Base-by-base conservation (phyloP, 1,284 basidiomycete genomes). In the Ceratobasidium sp. region DNA sequence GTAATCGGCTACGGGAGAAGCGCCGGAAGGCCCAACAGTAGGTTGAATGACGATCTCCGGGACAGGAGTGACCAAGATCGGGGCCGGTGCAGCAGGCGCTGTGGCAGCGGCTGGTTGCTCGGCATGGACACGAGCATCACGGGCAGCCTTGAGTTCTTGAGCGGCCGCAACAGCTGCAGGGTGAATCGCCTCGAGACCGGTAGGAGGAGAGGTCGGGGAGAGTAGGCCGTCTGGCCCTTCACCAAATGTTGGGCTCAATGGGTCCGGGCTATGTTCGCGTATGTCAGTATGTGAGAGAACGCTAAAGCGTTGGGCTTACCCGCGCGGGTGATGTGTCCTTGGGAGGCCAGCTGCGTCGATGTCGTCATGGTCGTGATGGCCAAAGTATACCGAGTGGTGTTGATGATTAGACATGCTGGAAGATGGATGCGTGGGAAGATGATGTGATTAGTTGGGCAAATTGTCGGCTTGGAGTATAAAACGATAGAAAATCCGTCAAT, bases 381-480 rank as follows among this genome's bases (percentile, higher is more conserved):
- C 34, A 39, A 59, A 39, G 37, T n/a, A 34, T 39, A 39, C 14
- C n/a, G 56, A 59, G 41, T 37, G 56, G 16, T 22, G 5, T 7
- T 27, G 56, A n/a, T n/a, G 56, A n/a, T 59, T 14, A n/a, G 56
- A 59, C 56, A 59, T 59, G 34, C 14, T 59, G 27, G 41, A 16
- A 6, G 16, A 22, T 6, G 41, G 16, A 59, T 37, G 37, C 14
- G 34, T 59, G 34, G 24, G 56, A 34, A 59, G n/a, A 19, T 37
- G 34, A 22, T 59, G n/a, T 37, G 37, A 4, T 41, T 6, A 22
- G 37, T 39, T 2, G n/a, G 7, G 37, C 22, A 41, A 39, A 22
- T 59, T 22, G 16, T 6, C 56, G 27, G n/a, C n/a, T 41, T 19
- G 27, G 22, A n/a, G 1, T 39, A 39, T 39, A 6, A 24, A 24